Conservation (phyloP, 768 basidiomycete species). For the Termitomyces titanicus region DNA sequence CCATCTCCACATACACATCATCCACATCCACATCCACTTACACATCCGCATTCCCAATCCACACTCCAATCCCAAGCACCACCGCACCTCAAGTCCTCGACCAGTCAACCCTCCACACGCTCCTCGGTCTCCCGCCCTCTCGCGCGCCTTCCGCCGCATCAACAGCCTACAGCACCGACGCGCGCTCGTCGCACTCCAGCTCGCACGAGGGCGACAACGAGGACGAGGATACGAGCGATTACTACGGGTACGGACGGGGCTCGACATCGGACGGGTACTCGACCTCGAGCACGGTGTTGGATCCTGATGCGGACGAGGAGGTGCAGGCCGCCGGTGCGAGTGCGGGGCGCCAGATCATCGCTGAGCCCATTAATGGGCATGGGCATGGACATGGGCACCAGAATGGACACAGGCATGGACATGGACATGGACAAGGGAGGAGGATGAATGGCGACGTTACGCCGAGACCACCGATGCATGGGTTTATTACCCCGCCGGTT, state of each 20-base stretch:
- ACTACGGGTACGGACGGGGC: constrained; percentile 16
- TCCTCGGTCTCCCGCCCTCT: constrained; percentile 53
- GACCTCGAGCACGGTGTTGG: constrained; percentile 38
- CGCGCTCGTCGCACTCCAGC: constrained; percentile 34
- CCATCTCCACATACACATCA: constrained; percentile 16
- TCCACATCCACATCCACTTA: constrained; percentile 4
- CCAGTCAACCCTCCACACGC: constrained; percentile 63
- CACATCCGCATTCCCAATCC: constrained; percentile 27
- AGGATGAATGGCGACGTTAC: constrained; percentile 56
- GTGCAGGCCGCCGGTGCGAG: constrained; percentile 26
- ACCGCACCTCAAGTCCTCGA: constrained; percentile 64
- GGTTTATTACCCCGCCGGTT: constrained; percentile 16
- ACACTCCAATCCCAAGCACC: constrained; percentile 54
- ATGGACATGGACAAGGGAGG: constrained; percentile 18
- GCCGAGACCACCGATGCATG: constrained; percentile 44
- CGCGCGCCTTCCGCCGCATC: constrained; percentile 40
- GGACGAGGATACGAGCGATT: constrained; percentile 30
- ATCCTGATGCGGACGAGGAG: constrained; percentile 29
- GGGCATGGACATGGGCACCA: constrained; percentile 5
- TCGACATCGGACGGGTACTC: constrained; percentile 36
- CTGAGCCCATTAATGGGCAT: constrained; percentile 10
- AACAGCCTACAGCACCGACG: constrained; percentile 24
- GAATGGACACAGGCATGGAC: not conserved
- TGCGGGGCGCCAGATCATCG: constrained; percentile 30
- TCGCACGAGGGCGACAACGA: constrained; percentile 62